Evolutionary conservation across 805 yeast genomes (phyloP), one percentile per base, ranked within the genome.

Genomic region (Schizosaccharomyces octosporus): DNA sequence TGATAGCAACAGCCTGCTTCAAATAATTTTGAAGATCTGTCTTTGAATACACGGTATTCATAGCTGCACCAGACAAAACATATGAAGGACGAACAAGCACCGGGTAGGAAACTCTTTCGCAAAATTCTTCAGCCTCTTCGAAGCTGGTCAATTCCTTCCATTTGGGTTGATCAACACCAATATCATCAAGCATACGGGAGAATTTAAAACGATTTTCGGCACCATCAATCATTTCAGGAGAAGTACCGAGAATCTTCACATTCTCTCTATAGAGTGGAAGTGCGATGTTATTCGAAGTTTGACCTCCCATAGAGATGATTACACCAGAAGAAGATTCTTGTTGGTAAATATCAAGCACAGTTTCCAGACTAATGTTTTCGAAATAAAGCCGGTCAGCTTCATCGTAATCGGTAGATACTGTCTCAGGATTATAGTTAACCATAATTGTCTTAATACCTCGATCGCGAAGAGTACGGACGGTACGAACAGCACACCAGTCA

Each of bases 151-250:
- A 80, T 76, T 93, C 97, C 73, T 87, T 87, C 98, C 98, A 90
- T 65, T 85, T 85, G 55, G 98, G 98, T 78, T 90, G 98, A 73
- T 88, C 97, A 67, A 90, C 85, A 45, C 84, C 84, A 70, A 93
- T 87, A 58, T 93, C 82, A 73, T 90, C 97, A 70, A 93, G 79
- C 69, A 90, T 90, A 61, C 87, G 83, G 24, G 97, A 89, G 76
- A 90, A 90, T 76, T 90, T 93, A 77, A 90, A 96, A 77, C 98
- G 87, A 74, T 93, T 95, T 77, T 90, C 98, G 64, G 98, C 98
- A 72, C 82, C 85, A 74, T 90, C 98, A 68, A 90, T 90, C 71
- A 87, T 95, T 71, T 81, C 84, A 61, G 98, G 98, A 71, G 85
- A 78, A 60, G 98, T 90, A 71, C 98, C 98, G 64, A 93, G 77